Evolutionary conservation across 2,329 filamentous ascomycete genomes (phyloP), one percentile per base, ranked within the genome.

Genomic region (Colletotrichum cordylinicola): DNA sequence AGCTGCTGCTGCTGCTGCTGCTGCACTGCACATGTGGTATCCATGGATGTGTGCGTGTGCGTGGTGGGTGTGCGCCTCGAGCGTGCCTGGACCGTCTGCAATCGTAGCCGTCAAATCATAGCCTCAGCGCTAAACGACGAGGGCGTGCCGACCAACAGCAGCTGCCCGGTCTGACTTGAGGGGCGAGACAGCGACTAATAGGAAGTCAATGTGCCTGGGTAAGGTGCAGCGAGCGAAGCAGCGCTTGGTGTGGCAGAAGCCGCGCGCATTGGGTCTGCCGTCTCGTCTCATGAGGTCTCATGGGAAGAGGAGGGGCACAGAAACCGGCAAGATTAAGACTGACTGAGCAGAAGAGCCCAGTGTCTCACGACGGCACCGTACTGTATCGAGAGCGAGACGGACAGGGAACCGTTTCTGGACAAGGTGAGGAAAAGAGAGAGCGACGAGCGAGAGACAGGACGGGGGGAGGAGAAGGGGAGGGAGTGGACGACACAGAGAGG

Each of bases 181-280:
- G 15, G 21, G 18, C 21, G 33, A 68, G 43, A 21, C 33, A 64
- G 13, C 15, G 58, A 72, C 61, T 39, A 67, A 72, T 27, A 24
- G 64, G 56, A 68, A 27, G 58, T 39, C 68, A 65, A 56, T 27
- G 68, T 56, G 68, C 60, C 68, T 70, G 68, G 68, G 68, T 70
- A 16, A 70, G 56, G 58, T 70, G 16, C 24, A 35, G 64, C 70
- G 64, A 65, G 27, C 56, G 43, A 69, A 64, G 37, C 21, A 35
- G 43, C 55, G 70, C 43, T 64, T 33, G 29, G 65, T 67, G 64
- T 69, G 58, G 58, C n/a, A 55, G 64, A 58, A 73, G 58, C 58
- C 56, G 64, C 74, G 64, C 70, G 74, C 74, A 75, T 75, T 69
- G 70, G 65, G 35, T 33, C 33, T 60, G 15, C 37, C 69, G 69